These are phyloP conservation scores for Neurospora sp. DNA, from an alignment of 495 filamentous ascomycete genomes.

Conservation along the genomic window DNA sequence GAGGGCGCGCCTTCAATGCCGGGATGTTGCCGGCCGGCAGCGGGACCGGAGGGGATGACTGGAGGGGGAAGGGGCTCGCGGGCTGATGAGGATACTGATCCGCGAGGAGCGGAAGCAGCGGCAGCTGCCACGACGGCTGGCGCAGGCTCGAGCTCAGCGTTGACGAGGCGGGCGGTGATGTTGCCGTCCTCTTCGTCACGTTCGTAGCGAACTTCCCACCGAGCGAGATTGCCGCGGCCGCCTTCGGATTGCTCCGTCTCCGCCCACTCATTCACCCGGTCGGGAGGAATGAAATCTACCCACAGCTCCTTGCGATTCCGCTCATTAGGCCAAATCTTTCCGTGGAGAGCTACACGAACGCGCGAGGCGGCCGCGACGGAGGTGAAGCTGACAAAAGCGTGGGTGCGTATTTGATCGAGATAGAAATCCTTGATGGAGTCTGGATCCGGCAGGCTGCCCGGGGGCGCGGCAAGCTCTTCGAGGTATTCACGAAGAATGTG, in stretches of 20 bases:
- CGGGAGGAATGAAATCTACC: constrained; percentile 82
- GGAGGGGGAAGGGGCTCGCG: not conserved
- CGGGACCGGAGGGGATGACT: constrained; percentile 30
- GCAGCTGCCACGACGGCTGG: constrained; percentile 8
- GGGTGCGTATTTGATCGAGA: constrained; percentile 76
- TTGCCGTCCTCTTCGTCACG: constrained; percentile 38
- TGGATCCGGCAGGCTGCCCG: constrained; percentile 36
- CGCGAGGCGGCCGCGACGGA: constrained; percentile 61
- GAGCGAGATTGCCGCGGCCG: constrained; percentile 35
- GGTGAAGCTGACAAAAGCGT: constrained; percentile 69
- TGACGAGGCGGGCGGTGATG: constrained; percentile 40
- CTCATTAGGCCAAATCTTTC: constrained; percentile 76
- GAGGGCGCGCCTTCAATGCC: constrained; percentile 33
- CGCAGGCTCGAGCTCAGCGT: constrained; percentile 25
- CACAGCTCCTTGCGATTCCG: constrained; percentile 73
- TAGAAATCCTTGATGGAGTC: constrained; percentile 57
- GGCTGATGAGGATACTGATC: not conserved
- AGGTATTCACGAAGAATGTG: constrained; percentile 56
- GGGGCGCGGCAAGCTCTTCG: constrained; percentile 51
- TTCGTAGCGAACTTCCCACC: constrained; percentile 47
- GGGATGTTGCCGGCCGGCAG: constrained; percentile 15
- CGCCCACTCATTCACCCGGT: constrained; percentile 66
- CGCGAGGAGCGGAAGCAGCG: not conserved
- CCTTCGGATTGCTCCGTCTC: constrained; percentile 49
- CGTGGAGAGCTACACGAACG: constrained; percentile 68